These are phyloP conservation scores for Fusarium sp. DNA, from an alignment of 2,329 filamentous ascomycete genomes.

Conservation along the genomic window DNA sequence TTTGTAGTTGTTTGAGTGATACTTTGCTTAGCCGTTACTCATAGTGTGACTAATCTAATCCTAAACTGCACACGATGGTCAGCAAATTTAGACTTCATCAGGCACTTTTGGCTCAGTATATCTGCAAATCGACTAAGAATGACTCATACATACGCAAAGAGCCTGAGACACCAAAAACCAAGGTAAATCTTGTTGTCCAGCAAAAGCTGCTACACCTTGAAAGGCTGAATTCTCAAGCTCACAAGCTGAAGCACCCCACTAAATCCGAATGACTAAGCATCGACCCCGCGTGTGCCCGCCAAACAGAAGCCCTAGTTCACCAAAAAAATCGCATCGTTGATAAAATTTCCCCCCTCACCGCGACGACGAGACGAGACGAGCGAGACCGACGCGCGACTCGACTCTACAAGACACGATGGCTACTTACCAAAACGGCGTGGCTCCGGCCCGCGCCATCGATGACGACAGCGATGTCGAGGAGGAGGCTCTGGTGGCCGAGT, in stretches of 20 bases:
- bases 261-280: slow-evolving; percentile 9
- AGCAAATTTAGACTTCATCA: slow-evolving; percentile 23
- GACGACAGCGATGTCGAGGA: slow-evolving; percentile 96
- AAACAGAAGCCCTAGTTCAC: slow-evolving; percentile 52
- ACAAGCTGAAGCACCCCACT: slow-evolving; percentile 44
- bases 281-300: slow-evolving; percentile 38
- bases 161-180: slow-evolving; percentile 11
- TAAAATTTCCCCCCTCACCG: slow-evolving; percentile 51
- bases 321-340: slow-evolving; percentile 40
- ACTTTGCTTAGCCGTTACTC: slow-evolving; percentile 22
- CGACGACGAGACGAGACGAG: slow-evolving; percentile 42
- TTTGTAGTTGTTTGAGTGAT: slow-evolving; percentile 18
- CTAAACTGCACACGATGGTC: slow-evolving; percentile 24
- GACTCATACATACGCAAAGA: slow-evolving; percentile 39
- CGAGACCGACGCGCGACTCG: slow-evolving; percentile 44
- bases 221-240: slow-evolving; percentile 14
- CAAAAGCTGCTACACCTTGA: slow-evolving; percentile 3
- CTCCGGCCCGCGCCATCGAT: slow-evolving; percentile 68
- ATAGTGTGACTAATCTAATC: slow-evolving; percentile 41
- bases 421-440: slow-evolving; percentile 69
- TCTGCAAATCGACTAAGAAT: slow-evolving; percentile 39
- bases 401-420: slow-evolving; percentile 60
- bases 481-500: slow-evolving; percentile 94
- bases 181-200: slow-evolving; percentile 3
- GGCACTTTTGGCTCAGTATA: slow-evolving; percentile 11